A percentile compares a stretch with the other conserved stretches of the same genome.
Conservation (phyloP, 139 green algal genomes). For the Eudorina sp. region DNA sequence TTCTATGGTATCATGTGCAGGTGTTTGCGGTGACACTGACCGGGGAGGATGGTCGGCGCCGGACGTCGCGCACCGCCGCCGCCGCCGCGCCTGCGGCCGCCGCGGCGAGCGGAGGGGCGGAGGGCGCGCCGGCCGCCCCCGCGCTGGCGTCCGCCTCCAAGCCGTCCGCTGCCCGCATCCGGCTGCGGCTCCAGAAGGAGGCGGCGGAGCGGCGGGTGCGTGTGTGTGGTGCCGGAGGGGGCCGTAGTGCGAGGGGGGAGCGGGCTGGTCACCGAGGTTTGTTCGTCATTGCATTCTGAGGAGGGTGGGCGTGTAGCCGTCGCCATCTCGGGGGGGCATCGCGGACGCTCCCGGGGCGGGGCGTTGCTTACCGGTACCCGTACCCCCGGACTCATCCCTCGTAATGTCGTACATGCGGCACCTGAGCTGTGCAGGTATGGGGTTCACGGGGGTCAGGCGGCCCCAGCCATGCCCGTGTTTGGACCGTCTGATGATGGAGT, state of each 20-base stretch:
- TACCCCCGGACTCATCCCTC: no score
- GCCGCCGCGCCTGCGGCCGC: not conserved
- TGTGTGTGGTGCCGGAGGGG: not conserved
- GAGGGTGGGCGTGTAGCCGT: no score
- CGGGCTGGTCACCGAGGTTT: no score
- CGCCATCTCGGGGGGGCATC: no score
- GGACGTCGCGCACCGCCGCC: not conserved
- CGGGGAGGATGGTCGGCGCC: conserved; percentile 17
- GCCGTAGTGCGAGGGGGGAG: not conserved
- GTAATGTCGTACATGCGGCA: no score
- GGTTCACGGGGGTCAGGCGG: no score
- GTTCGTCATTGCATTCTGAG: no score
- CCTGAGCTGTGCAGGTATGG: no score
- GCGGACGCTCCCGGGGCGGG: no score
- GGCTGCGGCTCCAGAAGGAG: conserved; percentile 15
- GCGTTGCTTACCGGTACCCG: no score
- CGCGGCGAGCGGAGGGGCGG: not conserved
- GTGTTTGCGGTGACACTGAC: conserved; percentile 6
- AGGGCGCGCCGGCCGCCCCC: not conserved
- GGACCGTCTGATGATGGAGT: no score
- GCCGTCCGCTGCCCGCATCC: conserved; percentile 3
- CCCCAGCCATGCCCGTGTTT: no score
- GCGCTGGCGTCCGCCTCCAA: not conserved
- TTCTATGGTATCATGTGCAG: not conserved
- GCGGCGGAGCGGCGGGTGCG: not conserved